phyloP scores from a whole-genome alignment of 495 filamentous ascomycete genomes.

The Chlorociboria aeruginascens region DNA sequence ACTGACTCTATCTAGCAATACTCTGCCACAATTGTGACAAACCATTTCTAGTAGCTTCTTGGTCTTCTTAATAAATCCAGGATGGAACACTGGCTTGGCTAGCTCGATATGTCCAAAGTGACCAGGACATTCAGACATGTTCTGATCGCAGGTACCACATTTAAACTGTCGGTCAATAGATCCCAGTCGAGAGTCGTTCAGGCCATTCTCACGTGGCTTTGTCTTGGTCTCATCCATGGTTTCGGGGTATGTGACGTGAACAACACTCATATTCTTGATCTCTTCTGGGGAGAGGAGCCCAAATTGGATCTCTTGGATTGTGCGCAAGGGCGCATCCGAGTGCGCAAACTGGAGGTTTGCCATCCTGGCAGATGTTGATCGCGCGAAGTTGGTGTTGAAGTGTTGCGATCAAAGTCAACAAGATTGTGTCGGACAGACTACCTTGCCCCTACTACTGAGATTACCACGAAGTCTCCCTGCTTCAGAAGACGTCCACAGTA shows the following conservation, averaged over 20 bases:
- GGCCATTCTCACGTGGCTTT: slow-evolving; percentile 72
- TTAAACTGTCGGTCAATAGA: slow-evolving; percentile 89
- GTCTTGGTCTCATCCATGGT: slow-evolving; percentile 94
- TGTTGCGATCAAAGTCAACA: slow-evolving; percentile 1
- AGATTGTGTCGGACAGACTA: not conserved
- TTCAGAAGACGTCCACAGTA: not conserved
- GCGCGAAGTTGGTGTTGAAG: not conserved
- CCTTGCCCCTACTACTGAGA: not conserved
- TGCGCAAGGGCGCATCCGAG: slow-evolving; percentile 90
- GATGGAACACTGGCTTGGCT: slow-evolving; percentile 87
- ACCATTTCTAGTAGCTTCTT: slow-evolving; percentile 97
- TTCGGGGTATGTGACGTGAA: slow-evolving; percentile 86
- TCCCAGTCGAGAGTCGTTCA: slow-evolving; percentile 89
- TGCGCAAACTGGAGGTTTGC: slow-evolving; percentile 84
- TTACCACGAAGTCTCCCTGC: slow-evolving; percentile 1
- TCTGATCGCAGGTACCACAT: slow-evolving; percentile 89
- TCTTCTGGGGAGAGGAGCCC: slow-evolving; percentile 93
- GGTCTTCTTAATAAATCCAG: slow-evolving; percentile 90
- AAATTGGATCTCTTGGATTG: slow-evolving; percentile 97
- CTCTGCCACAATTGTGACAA: slow-evolving; percentile 95
- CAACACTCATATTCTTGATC: slow-evolving; percentile 94
- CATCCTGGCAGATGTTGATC: slow-evolving; percentile 46
- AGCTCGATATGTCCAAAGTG: slow-evolving; percentile 98
- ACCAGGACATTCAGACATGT: slow-evolving; percentile 88
- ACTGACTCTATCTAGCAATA: slow-evolving; percentile 90